These are phyloP conservation scores for Epichloe glyceriae DNA, from an alignment of 2,329 filamentous ascomycete genomes.

Conservation along the genomic window DNA sequence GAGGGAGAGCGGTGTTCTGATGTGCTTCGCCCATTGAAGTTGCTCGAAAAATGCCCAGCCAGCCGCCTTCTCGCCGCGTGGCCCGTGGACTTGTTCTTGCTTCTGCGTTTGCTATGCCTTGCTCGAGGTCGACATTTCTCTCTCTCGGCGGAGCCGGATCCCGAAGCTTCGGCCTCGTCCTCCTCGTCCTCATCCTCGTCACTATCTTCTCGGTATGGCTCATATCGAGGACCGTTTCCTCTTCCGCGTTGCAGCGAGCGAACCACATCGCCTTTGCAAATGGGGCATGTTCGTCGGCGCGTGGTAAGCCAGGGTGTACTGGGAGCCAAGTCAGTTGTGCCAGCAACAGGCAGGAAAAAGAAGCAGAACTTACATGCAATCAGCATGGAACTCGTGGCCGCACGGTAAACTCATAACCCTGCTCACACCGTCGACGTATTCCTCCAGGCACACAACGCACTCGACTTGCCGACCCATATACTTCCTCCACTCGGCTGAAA, in stretches of 20 bases:
- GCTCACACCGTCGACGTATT: constrained; percentile 89
- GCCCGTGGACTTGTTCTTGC: constrained; percentile 9
- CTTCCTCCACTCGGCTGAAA: constrained; percentile 46
- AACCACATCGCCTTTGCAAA: constrained; percentile 96
- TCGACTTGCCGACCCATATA: constrained; percentile 62
- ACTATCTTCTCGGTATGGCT: constrained; percentile 40
- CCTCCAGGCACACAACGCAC: constrained; percentile 92
- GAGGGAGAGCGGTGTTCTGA: constrained; percentile 12
- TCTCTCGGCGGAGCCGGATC: constrained; percentile 18
- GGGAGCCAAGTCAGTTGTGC: constrained; percentile 4
- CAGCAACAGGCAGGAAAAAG: too few species aligned
- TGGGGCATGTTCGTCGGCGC: constrained; percentile 88
- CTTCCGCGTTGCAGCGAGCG: constrained; percentile 45
- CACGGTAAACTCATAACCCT: constrained; percentile 94
- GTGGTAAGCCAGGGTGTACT: constrained; percentile 97
- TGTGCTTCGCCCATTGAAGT: constrained; percentile 9
- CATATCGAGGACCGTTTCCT: constrained; percentile 38
- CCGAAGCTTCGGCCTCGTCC: constrained; percentile 19
- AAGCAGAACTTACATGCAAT: constrained; percentile 76
- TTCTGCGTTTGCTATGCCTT: constrained; percentile 20
- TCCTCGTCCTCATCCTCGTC: constrained; percentile 27
- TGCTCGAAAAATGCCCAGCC: constrained; percentile 26
- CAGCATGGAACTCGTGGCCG: constrained; percentile 92
- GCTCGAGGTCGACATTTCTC: constrained; percentile 29
- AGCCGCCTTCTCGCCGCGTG: constrained; percentile 19